Evolutionary conservation across 805 yeast species (phyloP).

Genomic region (Zygotorulaspora florentina): DNA sequence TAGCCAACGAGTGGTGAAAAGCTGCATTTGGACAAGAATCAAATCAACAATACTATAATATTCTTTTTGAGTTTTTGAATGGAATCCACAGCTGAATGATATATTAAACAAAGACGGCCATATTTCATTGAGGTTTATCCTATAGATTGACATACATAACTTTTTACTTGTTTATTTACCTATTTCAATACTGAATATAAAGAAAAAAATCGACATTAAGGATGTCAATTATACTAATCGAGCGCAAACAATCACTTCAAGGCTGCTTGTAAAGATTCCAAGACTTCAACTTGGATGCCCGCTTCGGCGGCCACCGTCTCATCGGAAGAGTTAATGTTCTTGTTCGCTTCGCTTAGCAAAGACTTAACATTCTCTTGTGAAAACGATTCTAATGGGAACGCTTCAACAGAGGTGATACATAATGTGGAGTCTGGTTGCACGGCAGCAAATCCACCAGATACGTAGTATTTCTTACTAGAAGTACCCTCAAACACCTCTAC

Average conservation of each 20-base stretch:
- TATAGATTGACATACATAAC: neutral
- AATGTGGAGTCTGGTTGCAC: slow-evolving; percentile 92
- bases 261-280: slow-evolving; percentile 77
- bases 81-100: too few species aligned
- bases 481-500: slow-evolving; percentile 83
- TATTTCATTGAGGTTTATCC: neutral
- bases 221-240: too few species aligned
- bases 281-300: slow-evolving; percentile 89
- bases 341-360: slow-evolving; percentile 88
- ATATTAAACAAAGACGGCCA: too few species aligned
- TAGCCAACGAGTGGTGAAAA: too few species aligned
- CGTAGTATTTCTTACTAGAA: slow-evolving; percentile 75
- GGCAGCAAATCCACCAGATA: slow-evolving; percentile 94
- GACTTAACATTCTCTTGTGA: slow-evolving; percentile 73
- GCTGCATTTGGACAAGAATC: too few species aligned
- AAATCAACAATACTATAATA: too few species aligned
- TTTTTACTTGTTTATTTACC: slow-evolving; percentile 4
- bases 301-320: slow-evolving; percentile 93
- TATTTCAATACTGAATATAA: slow-evolving; percentile 6
- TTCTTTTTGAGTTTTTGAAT: too few species aligned
- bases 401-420: slow-evolving; percentile 91
- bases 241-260: slow-evolving; percentile 23
- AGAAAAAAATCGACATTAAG: neutral
- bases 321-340: slow-evolving; percentile 78
- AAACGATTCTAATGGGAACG: slow-evolving; percentile 85